Base-by-base conservation (phyloP, 2,329 filamentous ascomycete genomes). In the Penicillium sp. region DNA sequence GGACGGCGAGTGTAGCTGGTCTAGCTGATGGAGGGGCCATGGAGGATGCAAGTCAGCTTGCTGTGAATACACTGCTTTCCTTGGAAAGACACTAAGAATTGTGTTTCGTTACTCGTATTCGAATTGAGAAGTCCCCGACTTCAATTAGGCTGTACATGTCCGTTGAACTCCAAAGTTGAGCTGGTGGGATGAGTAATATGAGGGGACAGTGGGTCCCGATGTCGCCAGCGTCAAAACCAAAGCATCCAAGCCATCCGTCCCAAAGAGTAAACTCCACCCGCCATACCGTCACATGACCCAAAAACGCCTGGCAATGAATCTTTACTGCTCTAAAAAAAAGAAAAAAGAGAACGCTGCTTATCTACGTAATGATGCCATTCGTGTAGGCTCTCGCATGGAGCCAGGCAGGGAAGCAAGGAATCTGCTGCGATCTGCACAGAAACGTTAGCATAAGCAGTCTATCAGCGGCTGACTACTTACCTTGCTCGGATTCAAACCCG, bases 401-500 rank as follows among this genome's bases (percentile, higher is more conserved):
- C 71, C 73, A 23, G 74, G 74, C 33, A 74, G 63, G 6, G 68
- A 70, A 20, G 65, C 62, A 59, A 71, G 70, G 61, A 76, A 74
- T 43, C 65, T 70, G 43, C 62, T 61, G 38, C 73, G 71, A 52
- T 74, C 74, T 76, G 46, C 20, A 55, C 8, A 47, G 9, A 3
- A 24, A 40, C 7, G 30, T 59, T 30, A 63, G 61, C 38, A 21
- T 18, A 38, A 33, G 24, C 30, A 47, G 23, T 30, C 24, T 55
- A 20, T 3, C 3, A 21, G 35, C 20, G 5, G 28, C 21, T n/a
- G 21, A 18, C 11, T 80, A 35, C 87, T 78, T 74, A 91, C 89
- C 88, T 66, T 81, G 78, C 69, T 90, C 88, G 47, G 81, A 86
- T 62, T 96, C 91, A 77, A 97, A 97, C 59, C 87, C 74, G 66